Percentiles rank a stretch among this genome's conserved stretches.
Evolutionary conservation across 2,329 filamentous ascomycete genomes (phyloP).

Genomic region (Exophiala mesophila): DNA sequence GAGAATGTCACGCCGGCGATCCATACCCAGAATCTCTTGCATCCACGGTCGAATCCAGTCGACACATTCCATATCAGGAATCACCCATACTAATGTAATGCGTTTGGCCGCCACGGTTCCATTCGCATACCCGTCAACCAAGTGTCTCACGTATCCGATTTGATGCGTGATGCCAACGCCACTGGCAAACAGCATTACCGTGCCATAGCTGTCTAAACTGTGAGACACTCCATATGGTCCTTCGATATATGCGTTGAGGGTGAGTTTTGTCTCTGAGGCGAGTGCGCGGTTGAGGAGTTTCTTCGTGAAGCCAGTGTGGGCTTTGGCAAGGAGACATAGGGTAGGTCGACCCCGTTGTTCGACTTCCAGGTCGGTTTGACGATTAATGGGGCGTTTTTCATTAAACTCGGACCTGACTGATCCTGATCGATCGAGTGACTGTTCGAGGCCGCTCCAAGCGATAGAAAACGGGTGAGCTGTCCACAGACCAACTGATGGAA

Average conservation of each 20-base stretch:
- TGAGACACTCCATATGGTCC: constrained; percentile 85
- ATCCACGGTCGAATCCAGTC: constrained; percentile 92
- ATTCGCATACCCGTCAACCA: constrained; percentile 64
- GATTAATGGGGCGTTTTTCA: constrained; percentile 29
- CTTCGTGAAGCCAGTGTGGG: constrained; percentile 82
- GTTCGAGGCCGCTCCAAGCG: constrained; percentile 63
- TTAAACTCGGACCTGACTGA: constrained; percentile 14
- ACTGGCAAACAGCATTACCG: constrained; percentile 82
- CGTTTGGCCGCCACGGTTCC: constrained; percentile 74
- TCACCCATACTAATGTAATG: constrained; percentile 84
- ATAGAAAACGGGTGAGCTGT: constrained; percentile 76
- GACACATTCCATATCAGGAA: constrained; percentile 80
- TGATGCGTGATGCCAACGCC: constrained; percentile 95
- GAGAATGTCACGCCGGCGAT: constrained; percentile 73
- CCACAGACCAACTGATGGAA: constrained; percentile 61
- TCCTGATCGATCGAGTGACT: constrained; percentile 28
- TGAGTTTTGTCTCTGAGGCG: constrained; percentile 49
- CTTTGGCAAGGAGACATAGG: constrained; percentile 79
- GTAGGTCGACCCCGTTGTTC: constrained; percentile 48
- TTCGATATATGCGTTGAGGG: constrained; percentile 71
- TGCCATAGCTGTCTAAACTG: constrained; percentile 85
- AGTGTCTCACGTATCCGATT: constrained; percentile 76
- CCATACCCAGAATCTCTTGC: constrained; percentile 71
- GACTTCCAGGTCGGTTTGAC: constrained; percentile 49
- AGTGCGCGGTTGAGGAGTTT: constrained; percentile 68